Evolutionary conservation across 495 filamentous ascomycete species (phyloP).

Genomic region (Hyaloscypha finlandica): DNA sequence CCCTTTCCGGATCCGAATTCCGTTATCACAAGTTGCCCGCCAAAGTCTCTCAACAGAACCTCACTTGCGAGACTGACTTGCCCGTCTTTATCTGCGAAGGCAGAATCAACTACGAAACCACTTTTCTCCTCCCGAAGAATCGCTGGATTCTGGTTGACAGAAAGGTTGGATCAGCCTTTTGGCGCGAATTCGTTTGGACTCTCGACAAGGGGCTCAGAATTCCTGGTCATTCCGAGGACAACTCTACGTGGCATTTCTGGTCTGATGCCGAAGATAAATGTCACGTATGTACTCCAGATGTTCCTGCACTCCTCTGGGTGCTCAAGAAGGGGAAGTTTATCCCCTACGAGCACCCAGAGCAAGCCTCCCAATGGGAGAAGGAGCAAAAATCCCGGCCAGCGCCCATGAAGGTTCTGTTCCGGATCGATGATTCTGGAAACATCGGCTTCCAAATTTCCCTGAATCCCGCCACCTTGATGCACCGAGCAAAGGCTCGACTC

Average conservation of each 20-base stretch:
- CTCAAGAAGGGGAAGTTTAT: constrained; percentile 31
- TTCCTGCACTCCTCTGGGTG: constrained; percentile 38
- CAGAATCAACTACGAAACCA: not conserved
- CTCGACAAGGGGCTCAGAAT: constrained; percentile 32
- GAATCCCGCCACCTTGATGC: constrained; percentile 57
- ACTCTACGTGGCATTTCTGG: constrained; percentile 11
- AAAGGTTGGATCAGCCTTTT: not conserved
- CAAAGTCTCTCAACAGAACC: not conserved
- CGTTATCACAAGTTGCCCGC: not conserved
- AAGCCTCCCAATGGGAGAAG: constrained; percentile 39
- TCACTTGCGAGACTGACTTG: not conserved
- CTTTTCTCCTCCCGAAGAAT: not conserved
- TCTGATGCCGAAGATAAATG: constrained; percentile 22
- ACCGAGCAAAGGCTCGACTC: constrained; percentile 48
- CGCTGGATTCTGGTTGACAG: constrained; percentile 3
- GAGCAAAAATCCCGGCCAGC: constrained; percentile 45
- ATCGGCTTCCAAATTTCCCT: constrained; percentile 49
- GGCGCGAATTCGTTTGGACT: constrained; percentile 37
- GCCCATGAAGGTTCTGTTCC: constrained; percentile 47
- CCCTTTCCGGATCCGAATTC: not conserved
- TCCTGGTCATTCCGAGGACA: constrained; percentile 12
- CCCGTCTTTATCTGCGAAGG: not conserved
- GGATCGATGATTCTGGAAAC: constrained; percentile 33
- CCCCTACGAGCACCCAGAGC: constrained; percentile 37
- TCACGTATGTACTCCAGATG: constrained; percentile 37